Conservation (phyloP, 768 basidiomycete genomes). For the Paxillus involutus region DNA sequence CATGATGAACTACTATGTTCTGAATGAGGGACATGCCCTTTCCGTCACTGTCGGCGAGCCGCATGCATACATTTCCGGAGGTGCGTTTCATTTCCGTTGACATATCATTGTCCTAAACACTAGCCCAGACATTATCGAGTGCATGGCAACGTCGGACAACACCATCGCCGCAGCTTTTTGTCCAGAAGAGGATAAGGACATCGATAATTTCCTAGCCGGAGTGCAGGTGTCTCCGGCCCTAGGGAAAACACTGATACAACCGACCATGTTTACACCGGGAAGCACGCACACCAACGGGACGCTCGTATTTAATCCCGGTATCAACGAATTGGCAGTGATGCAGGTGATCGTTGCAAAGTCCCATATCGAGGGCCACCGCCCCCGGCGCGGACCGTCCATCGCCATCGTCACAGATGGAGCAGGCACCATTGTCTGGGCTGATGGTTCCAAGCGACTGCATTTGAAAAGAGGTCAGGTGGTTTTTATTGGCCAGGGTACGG, state of each 20-base stretch:
- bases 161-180: constrained; percentile 54
- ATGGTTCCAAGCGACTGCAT: constrained; percentile 11
- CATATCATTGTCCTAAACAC: not conserved
- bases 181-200: constrained; percentile 70
- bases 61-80: constrained; percentile 59
- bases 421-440: constrained; percentile 52
- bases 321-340: constrained; percentile 87
- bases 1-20: constrained; percentile 51
- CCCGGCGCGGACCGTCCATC: constrained; percentile 77
- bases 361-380: constrained; percentile 50
- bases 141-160: constrained; percentile 59
- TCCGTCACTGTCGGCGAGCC: constrained; percentile 57
- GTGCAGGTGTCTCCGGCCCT: constrained; percentile 75
- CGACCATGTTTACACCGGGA: constrained; percentile 44
- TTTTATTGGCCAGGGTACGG: constrained; percentile 70
- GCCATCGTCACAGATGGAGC: constrained; percentile 67
- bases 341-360: constrained; percentile 47
- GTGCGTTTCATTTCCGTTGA: constrained; percentile 27
- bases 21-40: constrained; percentile 50
- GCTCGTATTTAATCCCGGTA: constrained; percentile 84
- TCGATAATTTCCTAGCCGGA: constrained; percentile 77
- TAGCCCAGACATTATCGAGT: constrained; percentile 55
- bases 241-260: constrained; percentile 58
- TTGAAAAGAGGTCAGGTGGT: constrained; percentile 66
- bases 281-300: constrained; percentile 17